Base-by-base conservation (phyloP, 371 early-diverging fungal genomes). In the Apophysomyces sp. region DNA sequence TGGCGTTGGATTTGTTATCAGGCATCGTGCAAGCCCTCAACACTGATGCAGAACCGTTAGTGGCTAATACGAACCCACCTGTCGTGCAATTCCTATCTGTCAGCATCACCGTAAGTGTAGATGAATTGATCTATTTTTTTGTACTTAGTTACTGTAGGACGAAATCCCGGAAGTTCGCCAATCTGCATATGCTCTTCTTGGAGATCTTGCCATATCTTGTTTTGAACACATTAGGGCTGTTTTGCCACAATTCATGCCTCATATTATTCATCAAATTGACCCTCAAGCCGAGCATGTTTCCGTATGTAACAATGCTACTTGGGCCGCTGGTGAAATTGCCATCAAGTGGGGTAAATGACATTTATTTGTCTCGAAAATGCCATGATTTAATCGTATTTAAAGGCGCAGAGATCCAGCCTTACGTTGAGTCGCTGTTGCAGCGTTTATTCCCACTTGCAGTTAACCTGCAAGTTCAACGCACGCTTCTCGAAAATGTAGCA, bases 291-390 rank as follows among this genome's bases (percentile, higher is more conserved):
- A 85, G 44, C 80, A 82, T 57, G 80, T 89, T 30, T 85, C 87
- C 49, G 91, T 92, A 6, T 89, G 90, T 77, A 98, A 97, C 73
- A 98, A 98, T 68, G 96, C 95, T 1, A 81, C 91, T 8, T 98
- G 98, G 98, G 91, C 97, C 2, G 86, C 89, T 4, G 98, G 97
- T 36, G 97, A 97, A 81, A 92, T 97, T 67, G 90, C 94, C 5
- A 80, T 96, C 52, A 85, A 93, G 69, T 84, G 81, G 54, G 86
- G 83, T 44, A 69, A 69, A 6, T n/a, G 15, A 29, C n/a, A 26
- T 54, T 54, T 54, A 29, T n/a, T n/a, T n/a, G n/a, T n/a, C n/a
- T n/a, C n/a, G n/a, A n/a, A n/a, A n/a, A n/a, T n/a, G n/a, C n/a
- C n/a, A n/a, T n/a, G n/a, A n/a, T 32, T 5, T 24, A 56, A 31